Conservation (phyloP, 73 alveolate species). For the Paramecium primaurelia region DNA sequence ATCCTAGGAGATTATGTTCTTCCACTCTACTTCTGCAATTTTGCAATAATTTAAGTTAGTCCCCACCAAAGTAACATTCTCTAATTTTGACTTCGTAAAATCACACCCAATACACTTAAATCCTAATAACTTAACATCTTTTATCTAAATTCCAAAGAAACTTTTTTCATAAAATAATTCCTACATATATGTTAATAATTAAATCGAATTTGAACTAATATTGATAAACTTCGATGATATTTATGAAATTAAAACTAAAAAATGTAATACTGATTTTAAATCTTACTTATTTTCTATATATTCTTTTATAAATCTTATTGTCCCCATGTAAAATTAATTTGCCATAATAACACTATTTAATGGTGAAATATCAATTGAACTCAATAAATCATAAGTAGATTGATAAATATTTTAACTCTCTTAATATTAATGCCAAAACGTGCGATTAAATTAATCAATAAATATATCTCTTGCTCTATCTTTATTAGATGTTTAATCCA, state of each 20-base stretch:
- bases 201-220: neutral
- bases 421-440: neutral
- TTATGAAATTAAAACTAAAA: neutral
- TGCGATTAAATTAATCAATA: neutral
- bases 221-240: neutral
- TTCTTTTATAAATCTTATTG: neutral
- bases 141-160: neutral
- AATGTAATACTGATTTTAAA: neutral
- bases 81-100: neutral
- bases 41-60: neutral
- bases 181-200: neutral
- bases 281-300: neutral
- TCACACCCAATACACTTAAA: neutral
- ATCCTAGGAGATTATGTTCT: neutral
- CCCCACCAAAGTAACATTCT: neutral
- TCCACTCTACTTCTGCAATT: neutral
- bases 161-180: neutral
- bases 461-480: neutral
- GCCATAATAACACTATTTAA: neutral
- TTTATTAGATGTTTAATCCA: neutral
- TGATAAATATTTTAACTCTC: neutral
- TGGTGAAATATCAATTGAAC: neutral
- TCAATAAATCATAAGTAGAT: neutral
- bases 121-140: neutral
- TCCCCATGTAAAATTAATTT: neutral